These are phyloP conservation scores for Cryomyces antarcticus DNA, from an alignment of 495 filamentous ascomycete species.

Conservation along the genomic window DNA sequence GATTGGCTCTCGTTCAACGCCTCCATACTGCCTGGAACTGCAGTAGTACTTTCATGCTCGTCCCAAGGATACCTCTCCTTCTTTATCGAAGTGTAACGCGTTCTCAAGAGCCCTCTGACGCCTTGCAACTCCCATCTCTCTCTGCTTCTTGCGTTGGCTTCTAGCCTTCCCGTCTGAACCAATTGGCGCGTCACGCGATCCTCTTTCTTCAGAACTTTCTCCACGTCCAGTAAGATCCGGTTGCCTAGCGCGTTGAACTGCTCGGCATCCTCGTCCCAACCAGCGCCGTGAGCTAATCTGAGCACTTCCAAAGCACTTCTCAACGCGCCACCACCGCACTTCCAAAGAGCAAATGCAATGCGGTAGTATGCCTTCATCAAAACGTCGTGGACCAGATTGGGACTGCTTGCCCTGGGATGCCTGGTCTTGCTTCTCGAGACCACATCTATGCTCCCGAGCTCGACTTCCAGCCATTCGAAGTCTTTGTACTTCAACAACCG, in stretches of 20 bases:
- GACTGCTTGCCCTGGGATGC: too few species aligned
- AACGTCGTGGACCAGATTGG: not conserved
- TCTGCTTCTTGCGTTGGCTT: too few species aligned
- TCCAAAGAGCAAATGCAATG: conserved; percentile 11
- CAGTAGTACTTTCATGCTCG: not conserved
- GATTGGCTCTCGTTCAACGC: not conserved
- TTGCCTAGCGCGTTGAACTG: conserved; percentile 1
- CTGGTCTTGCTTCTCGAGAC: not conserved
- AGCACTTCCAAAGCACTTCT: conserved; percentile 10
- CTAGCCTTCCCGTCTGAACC: too few species aligned
- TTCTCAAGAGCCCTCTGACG: conserved; percentile 1
- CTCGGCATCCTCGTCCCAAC: not conserved
- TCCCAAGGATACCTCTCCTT: conserved; percentile 12
- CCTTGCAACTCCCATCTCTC: not conserved
- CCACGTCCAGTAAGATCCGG: conserved; percentile 3
- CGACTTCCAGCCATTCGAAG: not conserved
- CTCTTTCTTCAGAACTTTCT: not conserved
- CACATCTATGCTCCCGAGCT: not conserved
- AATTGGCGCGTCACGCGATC: too few species aligned
- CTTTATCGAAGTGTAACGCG: conserved; percentile 5
- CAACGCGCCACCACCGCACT: conserved; percentile 14
- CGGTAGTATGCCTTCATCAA: conserved; percentile 8
- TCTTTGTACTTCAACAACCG: not conserved
- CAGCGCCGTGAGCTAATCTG: not conserved
- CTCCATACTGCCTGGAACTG: not conserved